Percentiles rank a stretch among this genome's conserved stretches.
Conservation (phyloP, 2,329 filamentous ascomycete species). For the Davidsoniella virescens region DNA sequence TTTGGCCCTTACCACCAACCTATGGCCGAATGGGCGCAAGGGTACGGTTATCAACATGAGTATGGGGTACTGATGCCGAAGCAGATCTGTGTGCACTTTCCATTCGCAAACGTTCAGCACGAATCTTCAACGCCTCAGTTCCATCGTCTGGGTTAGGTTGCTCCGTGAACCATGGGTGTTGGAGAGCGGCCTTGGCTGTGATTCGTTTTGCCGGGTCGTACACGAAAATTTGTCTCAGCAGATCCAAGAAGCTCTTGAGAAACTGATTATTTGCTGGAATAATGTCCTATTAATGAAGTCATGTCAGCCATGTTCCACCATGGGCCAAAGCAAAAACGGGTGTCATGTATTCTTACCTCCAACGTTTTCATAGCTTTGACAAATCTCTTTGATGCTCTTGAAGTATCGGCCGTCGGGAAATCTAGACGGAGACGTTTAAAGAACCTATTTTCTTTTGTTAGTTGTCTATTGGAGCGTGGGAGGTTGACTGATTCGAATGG, state of each 20-base stretch:
- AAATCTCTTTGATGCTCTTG: slow-evolving; percentile 46
- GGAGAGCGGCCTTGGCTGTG: slow-evolving; percentile 47
- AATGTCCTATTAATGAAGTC: slow-evolving; percentile 34
- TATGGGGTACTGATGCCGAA: not conserved
- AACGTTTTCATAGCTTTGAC: slow-evolving; percentile 58
- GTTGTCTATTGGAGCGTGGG: not conserved
- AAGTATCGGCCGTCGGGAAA: slow-evolving; percentile 47
- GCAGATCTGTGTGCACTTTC: slow-evolving; percentile 16
- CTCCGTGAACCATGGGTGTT: slow-evolving; percentile 54
- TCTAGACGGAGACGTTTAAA: slow-evolving; percentile 51
- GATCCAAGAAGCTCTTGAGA: slow-evolving; percentile 45
- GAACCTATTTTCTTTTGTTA: slow-evolving; percentile 29
- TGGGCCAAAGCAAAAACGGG: not conserved
- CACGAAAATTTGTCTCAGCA: slow-evolving; percentile 50
- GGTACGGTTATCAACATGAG: slow-evolving; percentile 1
- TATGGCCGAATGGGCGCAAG: slow-evolving; percentile 6
- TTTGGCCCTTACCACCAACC: not conserved
- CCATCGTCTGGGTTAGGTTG: slow-evolving; percentile 47
- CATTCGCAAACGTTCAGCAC: slow-evolving; percentile 32
- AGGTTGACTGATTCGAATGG: not conserved
- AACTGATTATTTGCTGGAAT: slow-evolving; percentile 44
- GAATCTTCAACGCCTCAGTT: slow-evolving; percentile 50
- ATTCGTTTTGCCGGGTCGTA: slow-evolving; percentile 51
- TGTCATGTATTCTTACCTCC: slow-evolving; percentile 29
- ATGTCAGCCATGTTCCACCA: slow-evolving; percentile 14